Base-by-base conservation (phyloP, 1,139 yeast genomes). In the Yamadazyma sp. region DNA sequence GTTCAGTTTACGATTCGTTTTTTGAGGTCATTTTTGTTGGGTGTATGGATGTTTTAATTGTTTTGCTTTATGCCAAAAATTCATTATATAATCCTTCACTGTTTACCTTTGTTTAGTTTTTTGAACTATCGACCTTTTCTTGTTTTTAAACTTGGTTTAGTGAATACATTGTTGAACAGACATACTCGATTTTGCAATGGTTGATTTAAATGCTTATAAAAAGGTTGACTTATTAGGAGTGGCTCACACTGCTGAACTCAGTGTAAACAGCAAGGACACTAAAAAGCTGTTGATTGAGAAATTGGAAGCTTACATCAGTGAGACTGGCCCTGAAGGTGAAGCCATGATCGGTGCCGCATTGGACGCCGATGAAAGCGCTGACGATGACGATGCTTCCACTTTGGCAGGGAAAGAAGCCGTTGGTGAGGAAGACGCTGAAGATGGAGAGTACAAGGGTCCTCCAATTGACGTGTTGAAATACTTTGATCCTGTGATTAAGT, bases 221-320 rank as follows among this genome's bases (percentile, higher is more conserved):
- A 71, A 71, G 52, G 69, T 70, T 33, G 76, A 71, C 40, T 61
- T 71, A 44, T 51, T 61, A 46, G 52, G 51, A 31, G 64, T 61
- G 29, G 64, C 66, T 46, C 62, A 54, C 37, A 63, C 62, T 43
- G 61, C 67, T 29, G 73, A 65, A 17, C 48, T 69, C 38, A 54
- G 57, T 36, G 59, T 63, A 29, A 53, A 57, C 38, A 45, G 65
- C 34, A 71, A 70, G 48, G 74, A 68, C 48, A 70, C 74, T 39
- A 71, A 71, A 53, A 67, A 61, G 52, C 58, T 62, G 33, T 66
- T 71, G 52, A 54, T 70, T 27, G 70, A 68, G 27, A 70, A 67
- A 50, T 62, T 74, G 37, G 72, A 69, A 32, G 55, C 52, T 17
- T 67, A 59, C 54, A 48, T 65, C 54, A 56, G 58, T 43, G 50